phyloP scores from a whole-genome alignment of 208 protist genomes.

The Wallacemonas sp. region DNA sequence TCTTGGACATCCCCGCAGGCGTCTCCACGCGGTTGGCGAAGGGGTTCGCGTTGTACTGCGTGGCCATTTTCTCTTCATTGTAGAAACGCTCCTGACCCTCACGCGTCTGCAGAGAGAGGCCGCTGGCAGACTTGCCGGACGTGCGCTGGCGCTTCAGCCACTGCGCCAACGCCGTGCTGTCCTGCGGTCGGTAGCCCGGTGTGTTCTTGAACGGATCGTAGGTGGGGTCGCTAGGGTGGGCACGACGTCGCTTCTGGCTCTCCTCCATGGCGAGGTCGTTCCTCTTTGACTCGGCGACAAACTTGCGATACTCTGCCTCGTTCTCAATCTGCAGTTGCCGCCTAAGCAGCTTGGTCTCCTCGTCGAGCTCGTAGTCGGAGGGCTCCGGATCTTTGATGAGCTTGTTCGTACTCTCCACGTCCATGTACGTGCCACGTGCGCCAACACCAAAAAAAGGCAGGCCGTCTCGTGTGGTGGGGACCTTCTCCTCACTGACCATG shows the following conservation, averaged over 20 bases:
- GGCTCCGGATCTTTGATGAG: conserved; percentile 51
- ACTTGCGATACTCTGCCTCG: conserved; percentile 86
- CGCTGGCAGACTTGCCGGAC: conserved; percentile 75
- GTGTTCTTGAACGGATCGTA: conserved; percentile 89
- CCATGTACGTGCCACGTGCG: conserved; percentile 63
- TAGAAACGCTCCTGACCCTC: conserved; percentile 91
- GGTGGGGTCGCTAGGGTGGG: conserved; percentile 85
- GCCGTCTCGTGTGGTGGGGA: conserved; percentile 72
- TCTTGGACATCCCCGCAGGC: conserved; percentile 69
- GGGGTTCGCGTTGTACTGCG: conserved; percentile 87
- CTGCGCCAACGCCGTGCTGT: conserved; percentile 75
- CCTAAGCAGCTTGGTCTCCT: conserved; percentile 75
- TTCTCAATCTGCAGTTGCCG: conserved; percentile 89
- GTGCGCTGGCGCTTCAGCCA: conserved; percentile 88
- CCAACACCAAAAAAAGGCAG: conserved; percentile 62
- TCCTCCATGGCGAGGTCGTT: conserved; percentile 56
- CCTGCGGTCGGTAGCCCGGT: conserved; percentile 83
- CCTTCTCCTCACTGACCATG: conserved; percentile 37
- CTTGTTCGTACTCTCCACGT: conserved; percentile 64
- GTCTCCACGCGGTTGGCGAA: conserved; percentile 83
- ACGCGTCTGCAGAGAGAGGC: conserved; percentile 70
- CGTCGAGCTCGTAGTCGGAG: conserved; percentile 82
- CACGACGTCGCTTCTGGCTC: conserved; percentile 64
- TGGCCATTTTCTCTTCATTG: conserved; percentile 92
- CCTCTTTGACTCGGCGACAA: conserved; percentile 80